Evolutionary conservation across 2,329 filamentous ascomycete genomes (phyloP), one percentile per base, ranked within the genome.

Genomic region (Aotearoamyces nothofagi): DNA sequence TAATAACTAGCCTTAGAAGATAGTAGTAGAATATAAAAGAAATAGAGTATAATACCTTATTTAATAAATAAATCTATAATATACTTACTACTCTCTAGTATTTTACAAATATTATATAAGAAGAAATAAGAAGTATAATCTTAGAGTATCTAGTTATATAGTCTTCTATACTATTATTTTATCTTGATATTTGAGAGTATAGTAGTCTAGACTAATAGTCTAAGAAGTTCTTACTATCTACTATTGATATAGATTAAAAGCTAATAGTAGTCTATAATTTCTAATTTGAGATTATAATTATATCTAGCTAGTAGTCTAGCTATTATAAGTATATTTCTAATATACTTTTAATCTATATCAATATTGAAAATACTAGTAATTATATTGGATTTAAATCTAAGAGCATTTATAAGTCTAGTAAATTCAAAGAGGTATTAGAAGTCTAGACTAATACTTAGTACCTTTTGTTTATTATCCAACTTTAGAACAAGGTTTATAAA

Each of bases 41-140:
- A 34, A 25, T 12, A 29, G 9, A 25, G 20, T 12, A 17, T 22
- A 30, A 33, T 29, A 7, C 27, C 16, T 26, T 23, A 22, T 22
- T 32, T 32, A 26, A 32, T 15, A 34, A 34, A 34, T 29, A 34
- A 19, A 29, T 34, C 22, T 29, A 15, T 34, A 9, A 34, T 23
- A 13, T 32, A 34, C 22, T 32, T 34, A 32, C 33, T 15, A 34
- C 26, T 29, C 17, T 34, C 26, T 10, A 15, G 29, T 29, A 32
- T 29, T 34, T 34, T 10, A 29, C 20, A 34, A 24, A 34, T 32
- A 34, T 20, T 20, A n/a, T 20, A n/a, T n/a, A 20, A 20, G 19
- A 20, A 20, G 19, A 20, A 20, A 20, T 20, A 20, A 20, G 19
- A n/a, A 20, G 19, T n/a, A n/a, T n/a, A 20, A 20, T 20, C 19